Base-by-base conservation (phyloP, 805 yeast genomes). In the Ogataea pignaliae region DNA sequence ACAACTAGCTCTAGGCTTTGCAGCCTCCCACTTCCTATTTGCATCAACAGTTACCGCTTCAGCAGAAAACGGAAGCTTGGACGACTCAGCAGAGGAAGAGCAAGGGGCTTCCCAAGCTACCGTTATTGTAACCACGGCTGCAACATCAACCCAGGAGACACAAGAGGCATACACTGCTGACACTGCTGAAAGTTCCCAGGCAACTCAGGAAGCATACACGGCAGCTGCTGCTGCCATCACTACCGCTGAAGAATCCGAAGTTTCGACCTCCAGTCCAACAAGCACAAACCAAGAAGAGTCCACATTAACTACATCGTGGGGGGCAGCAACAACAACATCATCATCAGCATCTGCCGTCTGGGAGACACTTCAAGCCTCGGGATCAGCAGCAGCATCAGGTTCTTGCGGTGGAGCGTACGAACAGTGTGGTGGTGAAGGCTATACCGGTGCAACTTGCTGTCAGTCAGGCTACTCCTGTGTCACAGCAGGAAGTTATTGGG, bases 341-440 rank as follows among this genome's bases (percentile, higher is more conserved):
- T 6, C 33, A 5, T 30, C 33, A 29, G n/a, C n/a, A 21, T 21
- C 26, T 21, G 26, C 26, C 26, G 26, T 4, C 7, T 21, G 26
- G 26, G 26, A 21, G 26, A 21, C 26, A 21, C 26, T 21, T 7
- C 26, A 21, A 7, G 26, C 26, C 7, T 32, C 29, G 29, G 41
- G 43, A 2, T 29, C 46, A 17, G 29, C 45, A 14, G 18, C 50
- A 12, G 26, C 26, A 5, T 13, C 40, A 26, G 48, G 50, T 13
- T 38, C 51, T 6, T 60, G 64, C 44, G 61, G 55, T 14, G 41
- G 57, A 10, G 62, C 51, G 1, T 61, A 56, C 47, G 63, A 45
- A 12, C 65, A 61, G 44, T 61, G 65, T 47, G 65, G 65, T 33
- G 65, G 65, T 17, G 37, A 36, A 2, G 63, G 46, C 34, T 61